Base-by-base conservation (phyloP, 1,284 basidiomycete species). In the Grifola frondosa region DNA sequence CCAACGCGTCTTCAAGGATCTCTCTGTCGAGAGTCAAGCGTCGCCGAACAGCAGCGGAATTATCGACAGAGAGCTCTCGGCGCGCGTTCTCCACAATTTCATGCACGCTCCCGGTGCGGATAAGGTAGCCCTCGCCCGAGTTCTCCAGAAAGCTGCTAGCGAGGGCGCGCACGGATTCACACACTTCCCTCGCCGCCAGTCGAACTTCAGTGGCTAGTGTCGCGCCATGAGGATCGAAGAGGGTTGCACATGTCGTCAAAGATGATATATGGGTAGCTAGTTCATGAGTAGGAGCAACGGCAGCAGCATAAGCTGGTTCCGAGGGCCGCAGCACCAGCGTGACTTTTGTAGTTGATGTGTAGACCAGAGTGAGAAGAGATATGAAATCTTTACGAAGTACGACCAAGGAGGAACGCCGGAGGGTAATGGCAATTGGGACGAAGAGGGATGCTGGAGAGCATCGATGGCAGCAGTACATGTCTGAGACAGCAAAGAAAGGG, bases 301-400 rank as follows among this genome's bases (percentile, higher is more conserved):
- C 69, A 0, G 85, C 80, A 5, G 66, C 59, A 57, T 80, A 77
- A 1, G 78, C 66, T 0, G 81, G 81, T 2, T 69, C 69, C 1
- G 78, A 64, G 3, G 85, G 81, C 23, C 83, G 84, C 30, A 88
- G 70, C 0, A 77, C 71, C 21, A 90, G 71, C 1, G 85, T 69
- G 24, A 87, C 59, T 57, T 84, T 89, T 9, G 84, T 88, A 1
- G 76, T 68, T 17, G 75, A 66, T 8, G 69, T 66, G 61, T 85
- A 73, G n/a, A 88, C 58, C 43, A 88, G 68, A 3, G 78, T 70
- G 24, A 88, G 69, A 22, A 88, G 67, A 2, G 80, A 76, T 15
- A 79, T 49, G 17, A 82, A 67, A 56, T 90, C 87, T 34, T 71
- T 70, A 50, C 69, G 74, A 26, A 85, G 55, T 40, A 73, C 58